Conservation (phyloP, 306 rosid genomes). For the Corylus heterophylla region DNA sequence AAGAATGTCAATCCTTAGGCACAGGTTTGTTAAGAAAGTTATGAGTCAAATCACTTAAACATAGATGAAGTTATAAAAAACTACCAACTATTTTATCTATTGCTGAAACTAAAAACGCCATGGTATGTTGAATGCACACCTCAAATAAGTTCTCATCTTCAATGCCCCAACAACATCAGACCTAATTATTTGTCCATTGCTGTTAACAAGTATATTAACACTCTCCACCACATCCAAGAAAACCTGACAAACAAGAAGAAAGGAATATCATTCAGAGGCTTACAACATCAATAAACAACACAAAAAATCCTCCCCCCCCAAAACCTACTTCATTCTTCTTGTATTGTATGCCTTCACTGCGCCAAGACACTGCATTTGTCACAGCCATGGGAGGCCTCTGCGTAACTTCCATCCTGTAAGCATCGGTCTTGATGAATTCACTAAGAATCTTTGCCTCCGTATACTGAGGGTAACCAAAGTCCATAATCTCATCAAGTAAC, state of each 20-base stretch:
- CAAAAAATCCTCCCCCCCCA: neutral
- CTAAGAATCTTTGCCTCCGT: slow-evolving; percentile 96
- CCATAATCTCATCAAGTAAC: slow-evolving; percentile 96
- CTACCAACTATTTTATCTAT: neutral
- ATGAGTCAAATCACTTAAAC: neutral
- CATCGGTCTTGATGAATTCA: slow-evolving; percentile 98
- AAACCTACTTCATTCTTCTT: slow-evolving; percentile 90
- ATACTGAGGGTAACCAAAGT: slow-evolving; percentile 96
- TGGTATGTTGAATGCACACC: slow-evolving; percentile 45
- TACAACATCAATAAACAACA: slow-evolving; percentile 9
- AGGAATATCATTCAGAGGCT: slow-evolving; percentile 22
- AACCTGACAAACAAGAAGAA: slow-evolving; percentile 52
- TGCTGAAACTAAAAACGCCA: neutral
- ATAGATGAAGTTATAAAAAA: neutral
- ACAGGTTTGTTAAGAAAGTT: neutral
- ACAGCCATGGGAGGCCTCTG: slow-evolving; percentile 99
- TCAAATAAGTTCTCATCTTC: slow-evolving; percentile 98
- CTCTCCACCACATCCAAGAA: slow-evolving; percentile 99
- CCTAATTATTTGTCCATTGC: slow-evolving; percentile 96
- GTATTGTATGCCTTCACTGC: slow-evolving; percentile 93
- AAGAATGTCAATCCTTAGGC: neutral
- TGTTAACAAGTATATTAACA: slow-evolving; percentile 97
- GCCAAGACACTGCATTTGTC: slow-evolving; percentile 99
- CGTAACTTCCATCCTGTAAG: slow-evolving; percentile 93
- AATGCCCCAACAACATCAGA: slow-evolving; percentile 98